Evolutionary conservation across 306 rosid genomes (phyloP), one percentile per base, ranked within the genome.

Genomic region (Cyamopsis tetragonoloba): DNA sequence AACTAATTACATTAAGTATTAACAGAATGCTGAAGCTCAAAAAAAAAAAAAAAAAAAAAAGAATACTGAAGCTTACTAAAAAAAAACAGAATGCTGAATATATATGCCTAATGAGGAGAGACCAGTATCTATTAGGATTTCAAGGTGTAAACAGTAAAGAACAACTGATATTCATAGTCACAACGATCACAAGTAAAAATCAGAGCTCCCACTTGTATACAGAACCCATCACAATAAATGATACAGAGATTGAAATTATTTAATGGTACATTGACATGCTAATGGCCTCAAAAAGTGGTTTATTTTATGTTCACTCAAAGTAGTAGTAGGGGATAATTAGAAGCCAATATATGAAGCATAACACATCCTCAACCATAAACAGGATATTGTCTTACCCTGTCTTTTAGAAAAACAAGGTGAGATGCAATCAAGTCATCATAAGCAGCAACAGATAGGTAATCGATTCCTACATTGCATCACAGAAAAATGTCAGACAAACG

Each of bases 381-480:
- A 24, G 14, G 7, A 2, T 5, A 20, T 23, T 49, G 39, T 11
- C 82, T 73, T 78, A 81, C 85, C 82, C 82, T 73, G 50, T 67
- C 80, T 73, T 81, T 76, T 19, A 81, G 42, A 34, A 81, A 63
- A 70, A 75, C 77, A 32, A 77, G 77, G 69, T 81, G 85, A 58
- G 82, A 56, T 77, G 80, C 44, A 63, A 68, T 69, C 80, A 81
- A 64, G 74, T 81, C 5, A 11, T 68, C 82, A 42, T 39, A 81
- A 49, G 85, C 26, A 42, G 82, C 85, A 42, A 35, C 85, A 6
- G 85, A 81, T 35, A 81, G 57, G 61, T 81, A 81, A 73, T 81
- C 85, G 50, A 63, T 1, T 32, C 85, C 85, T 81, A 26, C 74
- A 62, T 57, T 37, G 7, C 55, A 51, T 28, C 44, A 48, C 67